Percentiles rank a stretch among this genome's conserved stretches.
Conservation (phyloP, 352 stramenopile species). For the Phytophthora idaei region DNA sequence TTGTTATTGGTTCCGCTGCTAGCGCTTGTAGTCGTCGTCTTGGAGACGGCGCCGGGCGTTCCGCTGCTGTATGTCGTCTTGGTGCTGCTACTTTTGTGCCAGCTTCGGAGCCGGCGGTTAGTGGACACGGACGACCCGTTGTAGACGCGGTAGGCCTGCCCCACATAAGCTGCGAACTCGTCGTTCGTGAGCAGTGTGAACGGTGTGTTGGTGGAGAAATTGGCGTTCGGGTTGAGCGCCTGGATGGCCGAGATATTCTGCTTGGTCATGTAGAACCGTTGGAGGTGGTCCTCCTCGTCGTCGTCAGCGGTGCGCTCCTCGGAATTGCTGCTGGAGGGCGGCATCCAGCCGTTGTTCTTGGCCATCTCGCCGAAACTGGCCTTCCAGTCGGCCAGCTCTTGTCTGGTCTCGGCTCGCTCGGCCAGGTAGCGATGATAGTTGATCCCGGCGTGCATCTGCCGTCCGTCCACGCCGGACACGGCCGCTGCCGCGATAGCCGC, state of each 20-base stretch:
- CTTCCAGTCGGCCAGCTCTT: slow-evolving; percentile 43
- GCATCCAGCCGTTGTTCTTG: slow-evolving; percentile 42
- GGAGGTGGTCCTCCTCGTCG: slow-evolving; percentile 44
- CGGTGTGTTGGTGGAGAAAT: slow-evolving; percentile 56
- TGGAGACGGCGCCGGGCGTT: slow-evolving; percentile 3
- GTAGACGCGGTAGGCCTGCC: slow-evolving; percentile 28
- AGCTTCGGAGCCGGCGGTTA: slow-evolving; percentile 29
- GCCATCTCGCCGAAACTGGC: slow-evolving; percentile 33
- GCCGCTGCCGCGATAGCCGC: slow-evolving; percentile 16
- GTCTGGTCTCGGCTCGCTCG: slow-evolving; percentile 33
- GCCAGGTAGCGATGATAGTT: slow-evolving; percentile 49
- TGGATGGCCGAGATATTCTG: slow-evolving; percentile 40
- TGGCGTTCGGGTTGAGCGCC: slow-evolving; percentile 45
- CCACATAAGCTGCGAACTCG: slow-evolving; percentile 52
- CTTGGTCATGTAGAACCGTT: slow-evolving; percentile 61
- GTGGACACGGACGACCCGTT: slow-evolving; percentile 16
- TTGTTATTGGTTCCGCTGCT: slow-evolving; percentile 17
- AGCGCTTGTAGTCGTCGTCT: slow-evolving; percentile 21
- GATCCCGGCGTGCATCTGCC: slow-evolving; percentile 45
- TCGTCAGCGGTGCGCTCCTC: slow-evolving; percentile 39
- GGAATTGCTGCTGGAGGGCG: slow-evolving; percentile 19
- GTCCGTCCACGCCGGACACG: slow-evolving; percentile 16
- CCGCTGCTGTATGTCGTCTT: slow-evolving; percentile 31
- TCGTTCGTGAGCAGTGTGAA: slow-evolving; percentile 64
- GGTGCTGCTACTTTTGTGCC: slow-evolving; percentile 32